Base-by-base conservation (phyloP, 2,329 filamentous ascomycete species). In the Ophioceras dolichostomum region DNA sequence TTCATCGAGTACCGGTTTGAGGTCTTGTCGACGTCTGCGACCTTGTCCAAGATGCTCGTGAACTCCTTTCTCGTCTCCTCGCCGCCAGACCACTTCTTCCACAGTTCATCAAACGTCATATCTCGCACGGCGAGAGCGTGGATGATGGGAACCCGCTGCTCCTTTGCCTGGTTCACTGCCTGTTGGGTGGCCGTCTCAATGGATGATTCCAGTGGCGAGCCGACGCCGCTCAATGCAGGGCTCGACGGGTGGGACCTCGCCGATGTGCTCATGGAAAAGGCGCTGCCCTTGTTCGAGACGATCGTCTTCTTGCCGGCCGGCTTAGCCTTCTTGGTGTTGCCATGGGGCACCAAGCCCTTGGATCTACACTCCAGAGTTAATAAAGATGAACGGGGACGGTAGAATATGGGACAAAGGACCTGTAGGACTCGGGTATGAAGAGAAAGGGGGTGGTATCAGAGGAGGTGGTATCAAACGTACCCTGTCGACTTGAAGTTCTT, bases 51-150 rank as follows among this genome's bases (percentile, higher is more conserved):
- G 1, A 67, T 67, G 3, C 58, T 53, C 38, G 62, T 61, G 45
- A 79, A 67, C 13, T 79, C 74, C n/a, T 64, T 55, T 24, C 66
- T 62, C 10, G 48, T 49, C 7, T 37, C 34, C 8, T 63, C 59
- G 34, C 69, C 67, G 1, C 63, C 42, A 17, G 21, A 53, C 63
- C 70, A 76, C 36, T 66, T 68, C 33, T 57, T 54, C 38, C 59
- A 53, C 3, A 80, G 52, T 36, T 68, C 61, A 7, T 68, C 61
- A 16, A 65, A 65, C 1, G 65, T 54, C 44, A 65, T 62, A 12
- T 76, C 68, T 40, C 62, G 57, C 6, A 70, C 64, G 22, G 76
- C 75, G 16, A 80, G 56, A 45, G 77, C 69, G 50, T 80, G 76
- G 20, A 80, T 71, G 16, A 80, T 58, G 18, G 68, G 61, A 18